Percentiles rank a stretch among this genome's conserved stretches.
phyloP scores from a whole-genome alignment of 2,329 filamentous ascomycete species.

The Chaetomiaceae sp. region DNA sequence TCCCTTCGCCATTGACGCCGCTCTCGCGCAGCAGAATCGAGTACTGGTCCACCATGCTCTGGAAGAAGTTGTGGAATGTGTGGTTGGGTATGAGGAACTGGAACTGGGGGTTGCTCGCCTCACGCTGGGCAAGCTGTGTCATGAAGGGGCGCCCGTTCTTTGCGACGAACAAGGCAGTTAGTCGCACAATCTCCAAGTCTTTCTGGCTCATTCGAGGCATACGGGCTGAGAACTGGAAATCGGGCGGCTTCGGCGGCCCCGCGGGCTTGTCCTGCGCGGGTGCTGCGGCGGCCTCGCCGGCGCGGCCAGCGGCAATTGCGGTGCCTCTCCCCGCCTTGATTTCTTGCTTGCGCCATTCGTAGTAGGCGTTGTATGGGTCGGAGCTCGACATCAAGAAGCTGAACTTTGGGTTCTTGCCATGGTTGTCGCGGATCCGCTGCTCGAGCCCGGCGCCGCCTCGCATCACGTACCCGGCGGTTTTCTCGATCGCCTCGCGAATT shows the following conservation, averaged over 20 bases:
- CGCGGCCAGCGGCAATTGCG: constrained; percentile 69
- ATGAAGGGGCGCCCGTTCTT: constrained; percentile 91
- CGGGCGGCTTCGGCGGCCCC: constrained; percentile 78
- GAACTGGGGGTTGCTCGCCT: constrained; percentile 89
- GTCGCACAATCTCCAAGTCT: constrained; percentile 68
- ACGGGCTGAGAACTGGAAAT: constrained; percentile 89
- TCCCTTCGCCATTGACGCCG: constrained; percentile 60
- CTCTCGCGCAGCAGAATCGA: constrained; percentile 68
- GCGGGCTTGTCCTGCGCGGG: constrained; percentile 62
- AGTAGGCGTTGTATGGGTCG: constrained; percentile 85
- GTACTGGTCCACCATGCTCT: constrained; percentile 89
- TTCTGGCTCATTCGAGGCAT: constrained; percentile 97
- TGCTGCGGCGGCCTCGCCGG: constrained; percentile 54
- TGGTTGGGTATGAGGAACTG: constrained; percentile 94
- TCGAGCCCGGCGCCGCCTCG: constrained; percentile 67
- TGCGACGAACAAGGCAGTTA: constrained; percentile 88
- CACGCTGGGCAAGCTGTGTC: constrained; percentile 81
- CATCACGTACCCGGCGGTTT: constrained; percentile 88
- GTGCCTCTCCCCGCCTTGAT: constrained; percentile 80
- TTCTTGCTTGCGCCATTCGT: constrained; percentile 84
- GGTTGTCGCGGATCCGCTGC: constrained; percentile 80
- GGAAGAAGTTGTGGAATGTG: constrained; percentile 94
- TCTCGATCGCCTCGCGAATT: constrained; percentile 81
- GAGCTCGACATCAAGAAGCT: constrained; percentile 76
- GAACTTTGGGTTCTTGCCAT: constrained; percentile 82